These are phyloP conservation scores for Backusella tuberculispora DNA, from an alignment of 192 early-diverging fungal species.

Conservation along the genomic window DNA sequence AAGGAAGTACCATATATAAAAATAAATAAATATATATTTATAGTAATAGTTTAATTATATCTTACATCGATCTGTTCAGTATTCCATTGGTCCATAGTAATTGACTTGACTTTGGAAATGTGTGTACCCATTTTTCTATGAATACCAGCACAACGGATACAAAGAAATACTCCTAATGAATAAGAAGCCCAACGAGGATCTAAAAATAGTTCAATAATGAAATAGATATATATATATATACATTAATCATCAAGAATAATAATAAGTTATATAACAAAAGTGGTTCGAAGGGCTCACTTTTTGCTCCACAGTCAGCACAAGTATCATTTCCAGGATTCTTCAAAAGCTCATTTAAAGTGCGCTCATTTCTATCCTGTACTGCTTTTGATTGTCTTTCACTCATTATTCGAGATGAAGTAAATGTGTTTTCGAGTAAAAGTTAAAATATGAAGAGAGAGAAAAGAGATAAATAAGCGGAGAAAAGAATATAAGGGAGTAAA, in stretches of 20 bases:
- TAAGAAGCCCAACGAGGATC: constrained; percentile 87
- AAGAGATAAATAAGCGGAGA: background rate
- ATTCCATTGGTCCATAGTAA: constrained; percentile 92
- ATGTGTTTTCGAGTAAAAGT: background rate
- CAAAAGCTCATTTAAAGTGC: constrained; percentile 71
- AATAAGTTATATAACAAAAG: background rate
- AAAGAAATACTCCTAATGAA: constrained; percentile 93
- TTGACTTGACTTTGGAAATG: constrained; percentile 90
- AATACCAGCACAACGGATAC: constrained; percentile 88
- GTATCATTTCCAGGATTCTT: constrained; percentile 72
- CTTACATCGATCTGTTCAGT: constrained; percentile 81
- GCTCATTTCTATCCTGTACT: constrained; percentile 67
- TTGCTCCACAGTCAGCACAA: constrained; percentile 80
- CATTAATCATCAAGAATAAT: background rate
- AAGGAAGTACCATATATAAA: background rate
- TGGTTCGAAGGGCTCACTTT: constrained; percentile 49
- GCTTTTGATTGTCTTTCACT: constrained; percentile 37
- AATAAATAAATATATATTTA: background rate
- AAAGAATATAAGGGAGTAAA: constrained; percentile 1
- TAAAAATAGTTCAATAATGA: constrained; percentile 37
- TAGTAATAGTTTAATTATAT: background rate
- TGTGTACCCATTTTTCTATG: constrained; percentile 89
- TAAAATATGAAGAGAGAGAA: background rate
- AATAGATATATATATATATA: background rate
- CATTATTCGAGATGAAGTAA: constrained; percentile 32